These are phyloP conservation scores for Dentipellis sp. DNA, from an alignment of 768 basidiomycete species.

Conservation along the genomic window DNA sequence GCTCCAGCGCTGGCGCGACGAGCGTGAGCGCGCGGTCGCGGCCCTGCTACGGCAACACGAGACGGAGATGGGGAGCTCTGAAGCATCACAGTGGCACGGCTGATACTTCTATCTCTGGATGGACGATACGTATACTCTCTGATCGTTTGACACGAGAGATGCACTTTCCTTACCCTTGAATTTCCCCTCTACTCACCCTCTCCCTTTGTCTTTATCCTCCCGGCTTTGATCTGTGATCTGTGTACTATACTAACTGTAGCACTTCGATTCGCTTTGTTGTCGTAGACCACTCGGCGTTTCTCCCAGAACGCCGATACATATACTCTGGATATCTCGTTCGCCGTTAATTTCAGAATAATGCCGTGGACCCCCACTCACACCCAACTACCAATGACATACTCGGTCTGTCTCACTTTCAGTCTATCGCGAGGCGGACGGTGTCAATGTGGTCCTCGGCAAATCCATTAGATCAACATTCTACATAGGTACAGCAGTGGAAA, in stretches of 20 bases:
- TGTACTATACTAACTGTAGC: not conserved
- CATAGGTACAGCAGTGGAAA: not conserved
- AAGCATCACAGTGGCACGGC: not conserved
- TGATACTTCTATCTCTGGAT: not conserved
- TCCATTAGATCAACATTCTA: not conserved
- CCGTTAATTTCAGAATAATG: no score
- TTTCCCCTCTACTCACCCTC: no score
- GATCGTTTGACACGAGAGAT: not conserved
- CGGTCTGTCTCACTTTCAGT: no score
- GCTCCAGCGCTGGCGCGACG: conserved; percentile 61
- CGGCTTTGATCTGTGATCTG: not conserved
- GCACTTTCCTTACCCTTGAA: not conserved
- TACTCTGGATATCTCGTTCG: no score
- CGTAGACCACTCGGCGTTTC: no score
- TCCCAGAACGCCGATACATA: no score
- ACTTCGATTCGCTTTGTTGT: not conserved
- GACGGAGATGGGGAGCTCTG: not conserved
- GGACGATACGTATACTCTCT: not conserved
- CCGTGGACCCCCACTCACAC: no score
- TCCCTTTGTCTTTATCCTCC: not conserved
- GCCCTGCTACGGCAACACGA: not conserved
- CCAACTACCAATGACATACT: no score
- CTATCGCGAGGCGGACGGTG: no score
- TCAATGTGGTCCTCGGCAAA: no score
- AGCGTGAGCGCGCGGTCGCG: conserved; percentile 23